These are phyloP conservation scores for Sisymbrium irio DNA, from an alignment of 345 rosid species.

Conservation along the genomic window DNA sequence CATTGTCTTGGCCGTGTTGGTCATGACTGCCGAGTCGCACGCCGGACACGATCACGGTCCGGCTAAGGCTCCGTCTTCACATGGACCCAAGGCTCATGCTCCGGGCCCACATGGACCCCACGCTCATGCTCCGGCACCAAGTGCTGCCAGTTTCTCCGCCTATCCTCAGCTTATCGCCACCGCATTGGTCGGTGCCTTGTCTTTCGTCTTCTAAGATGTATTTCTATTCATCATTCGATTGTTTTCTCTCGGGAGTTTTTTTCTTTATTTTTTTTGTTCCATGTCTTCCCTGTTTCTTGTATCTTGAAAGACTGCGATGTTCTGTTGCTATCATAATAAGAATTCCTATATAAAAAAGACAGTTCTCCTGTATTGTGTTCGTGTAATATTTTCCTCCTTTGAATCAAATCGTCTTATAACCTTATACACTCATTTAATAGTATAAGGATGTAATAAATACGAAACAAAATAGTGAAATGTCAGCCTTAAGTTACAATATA, in stretches of 20 bases:
- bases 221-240: not conserved
- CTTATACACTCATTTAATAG: too few species aligned
- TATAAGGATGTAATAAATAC: too few species aligned
- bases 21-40: conserved; percentile 28
- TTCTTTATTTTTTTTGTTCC: not conserved
- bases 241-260: not conserved
- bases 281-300: not conserved
- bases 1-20: conserved; percentile 33
- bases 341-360: not conserved
- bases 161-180: conserved; percentile 34
- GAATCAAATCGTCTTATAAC: not conserved
- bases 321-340: not conserved
- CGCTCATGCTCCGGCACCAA: conserved; percentile 27
- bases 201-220: conserved; percentile 26
- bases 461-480: too few species aligned
- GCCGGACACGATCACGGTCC: not conserved
- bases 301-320: not conserved
- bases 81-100: too few species aligned
- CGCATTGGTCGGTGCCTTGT: conserved; percentile 30
- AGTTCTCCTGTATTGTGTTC: not conserved
- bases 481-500: too few species aligned
- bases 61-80: not conserved
- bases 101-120: too few species aligned
- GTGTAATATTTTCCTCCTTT: not conserved
- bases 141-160: conserved; percentile 35